These are phyloP conservation scores for Scenedesmus sp. DNA, from an alignment of 163 green algal genomes.

Conservation along the genomic window DNA sequence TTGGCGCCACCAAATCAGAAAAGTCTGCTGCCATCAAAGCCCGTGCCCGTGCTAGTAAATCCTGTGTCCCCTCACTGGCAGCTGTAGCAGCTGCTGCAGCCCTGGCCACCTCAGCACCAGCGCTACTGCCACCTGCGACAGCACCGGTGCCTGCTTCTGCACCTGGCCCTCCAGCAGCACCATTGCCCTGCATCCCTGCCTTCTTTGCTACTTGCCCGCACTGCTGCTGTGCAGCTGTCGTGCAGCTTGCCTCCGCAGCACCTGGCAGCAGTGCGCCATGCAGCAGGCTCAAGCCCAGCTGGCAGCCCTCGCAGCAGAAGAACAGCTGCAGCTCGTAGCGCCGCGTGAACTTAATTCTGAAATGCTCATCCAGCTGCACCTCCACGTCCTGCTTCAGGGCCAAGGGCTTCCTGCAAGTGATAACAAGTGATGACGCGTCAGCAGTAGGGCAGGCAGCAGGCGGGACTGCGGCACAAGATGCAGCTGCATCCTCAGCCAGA, in stretches of 20 bases:
- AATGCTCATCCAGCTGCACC: constrained; percentile 32
- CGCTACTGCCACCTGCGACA: background rate
- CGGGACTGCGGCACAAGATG: background rate
- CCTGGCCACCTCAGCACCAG: background rate
- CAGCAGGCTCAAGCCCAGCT: background rate
- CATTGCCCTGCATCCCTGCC: background rate
- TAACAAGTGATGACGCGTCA: background rate
- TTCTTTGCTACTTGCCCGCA: background rate
- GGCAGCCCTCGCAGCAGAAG: constrained; percentile 15
- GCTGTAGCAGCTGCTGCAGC: background rate
- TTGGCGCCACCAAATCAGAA: background rate
- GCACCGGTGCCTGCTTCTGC: background rate
- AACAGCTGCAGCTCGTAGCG: constrained; percentile 39
- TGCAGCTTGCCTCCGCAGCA: background rate
- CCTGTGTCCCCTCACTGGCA: background rate
- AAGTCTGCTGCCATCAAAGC: constrained; percentile 16
- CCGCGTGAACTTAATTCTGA: background rate
- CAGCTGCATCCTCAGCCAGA: background rate
- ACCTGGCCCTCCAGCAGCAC: background rate
- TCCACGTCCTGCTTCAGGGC: constrained; percentile 3
- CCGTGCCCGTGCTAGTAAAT: constrained; percentile 5
- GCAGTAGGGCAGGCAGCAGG: background rate
- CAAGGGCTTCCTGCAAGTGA: background rate
- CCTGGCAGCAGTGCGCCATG: constrained; percentile 26
- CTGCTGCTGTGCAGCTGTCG: background rate